These are phyloP conservation scores for Rhodotorula paludigena DNA, from an alignment of 768 basidiomycete species.

Conservation along the genomic window DNA sequence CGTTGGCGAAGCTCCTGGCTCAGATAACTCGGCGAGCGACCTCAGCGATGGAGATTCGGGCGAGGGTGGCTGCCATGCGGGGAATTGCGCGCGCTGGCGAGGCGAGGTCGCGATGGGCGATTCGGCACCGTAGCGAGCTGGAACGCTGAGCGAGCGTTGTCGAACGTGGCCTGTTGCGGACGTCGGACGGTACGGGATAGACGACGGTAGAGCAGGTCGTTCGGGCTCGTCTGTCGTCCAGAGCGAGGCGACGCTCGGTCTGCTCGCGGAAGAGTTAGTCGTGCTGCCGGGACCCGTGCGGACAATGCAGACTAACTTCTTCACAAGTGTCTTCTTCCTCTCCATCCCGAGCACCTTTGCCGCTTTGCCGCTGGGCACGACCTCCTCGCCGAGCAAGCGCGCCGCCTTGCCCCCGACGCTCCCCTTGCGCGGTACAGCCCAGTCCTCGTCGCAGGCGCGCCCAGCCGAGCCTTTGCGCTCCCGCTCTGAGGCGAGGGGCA, in stretches of 20 bases:
- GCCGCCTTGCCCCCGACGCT: constrained; percentile 22
- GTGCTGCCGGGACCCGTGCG: not conserved
- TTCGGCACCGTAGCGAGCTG: not conserved
- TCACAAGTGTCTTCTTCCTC: constrained; percentile 17
- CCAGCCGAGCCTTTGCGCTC: not conserved
- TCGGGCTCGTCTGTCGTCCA: not conserved
- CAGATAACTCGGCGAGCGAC: no score
- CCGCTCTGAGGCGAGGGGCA: no score
- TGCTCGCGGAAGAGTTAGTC: not conserved
- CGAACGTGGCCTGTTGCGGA: not conserved
- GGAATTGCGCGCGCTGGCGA: no score
- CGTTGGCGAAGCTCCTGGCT: no score
- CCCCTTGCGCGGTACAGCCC: not conserved
- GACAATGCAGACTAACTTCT: constrained; percentile 11
- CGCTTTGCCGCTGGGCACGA: constrained; percentile 30
- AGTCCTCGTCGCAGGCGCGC: not conserved
- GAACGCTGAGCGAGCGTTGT: not conserved
- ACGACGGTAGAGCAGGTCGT: not conserved
- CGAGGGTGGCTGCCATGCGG: not conserved
- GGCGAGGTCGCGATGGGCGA: not conserved
- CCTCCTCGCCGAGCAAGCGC: constrained; percentile 23
- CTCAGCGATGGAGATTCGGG: no score
- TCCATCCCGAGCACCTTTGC: constrained; percentile 25
- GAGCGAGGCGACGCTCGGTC: constrained; percentile 15
- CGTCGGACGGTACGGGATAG: not conserved